Evolutionary conservation across 139 green algal genomes (phyloP), one percentile per base, ranked within the genome.

Genomic region (Edaphochlamys debaryana): DNA sequence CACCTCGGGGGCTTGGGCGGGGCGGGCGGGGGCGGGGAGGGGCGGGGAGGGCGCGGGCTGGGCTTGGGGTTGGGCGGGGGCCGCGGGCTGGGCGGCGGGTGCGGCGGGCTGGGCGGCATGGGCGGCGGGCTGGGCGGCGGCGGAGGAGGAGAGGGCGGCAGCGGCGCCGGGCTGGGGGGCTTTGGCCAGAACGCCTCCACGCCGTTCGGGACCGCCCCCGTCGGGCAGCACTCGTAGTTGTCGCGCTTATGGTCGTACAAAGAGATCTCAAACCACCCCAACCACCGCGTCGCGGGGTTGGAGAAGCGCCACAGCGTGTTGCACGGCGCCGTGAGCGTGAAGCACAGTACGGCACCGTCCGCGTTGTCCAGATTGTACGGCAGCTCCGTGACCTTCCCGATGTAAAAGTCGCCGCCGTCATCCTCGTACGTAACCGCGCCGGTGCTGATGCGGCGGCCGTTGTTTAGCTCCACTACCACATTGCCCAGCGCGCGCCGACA

Each of bases 171-270:
- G n/a, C n/a, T n/a, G n/a, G n/a, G n/a, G n/a, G n/a, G n/a, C n/a
- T n/a, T n/a, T n/a, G n/a, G n/a, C n/a, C n/a, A n/a, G n/a, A n/a
- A n/a, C n/a, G n/a, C n/a, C n/a, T n/a, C n/a, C n/a, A 3, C 36
- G 30, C 7, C n/a, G 58, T 40, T 71, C 4, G 56, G 6, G 0
- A 81, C 40, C 0, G 60, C 75, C 17, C 3, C 75, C 60, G 71
- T 40, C 0, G 75, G 75, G 60, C 75, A 81, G 75, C 75, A 81
- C 75, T 81, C 60, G n/a, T 67, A 67, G 60, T 67, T 67, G 60
- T 67, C 11, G 60, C 37, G 30, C 45, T 83, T 83, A n/a, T 56
- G 58, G 34, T 83, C 77, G 77, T 83, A 83, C 63, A 83, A 17
- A 15, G 77, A 63, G 29, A 75, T 54, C 66, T 83, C 77, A 60